These are phyloP conservation scores for Limtongia smithiae DNA, from an alignment of 805 yeast genomes.

Conservation along the genomic window DNA sequence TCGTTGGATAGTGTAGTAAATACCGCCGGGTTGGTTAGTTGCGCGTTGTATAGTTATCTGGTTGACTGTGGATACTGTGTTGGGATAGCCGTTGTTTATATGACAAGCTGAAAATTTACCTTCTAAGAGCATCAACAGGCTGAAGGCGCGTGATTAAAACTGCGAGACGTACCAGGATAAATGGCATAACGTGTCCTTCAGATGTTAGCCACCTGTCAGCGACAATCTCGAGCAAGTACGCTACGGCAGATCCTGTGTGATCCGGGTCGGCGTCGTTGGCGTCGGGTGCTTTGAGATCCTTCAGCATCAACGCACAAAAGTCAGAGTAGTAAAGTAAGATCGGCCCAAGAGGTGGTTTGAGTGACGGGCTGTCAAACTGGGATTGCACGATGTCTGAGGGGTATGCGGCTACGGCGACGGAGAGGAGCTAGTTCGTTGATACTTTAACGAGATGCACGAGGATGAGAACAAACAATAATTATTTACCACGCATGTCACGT, in stretches of 20 bases:
- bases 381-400: constrained; percentile 13
- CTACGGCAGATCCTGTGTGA: too few species aligned
- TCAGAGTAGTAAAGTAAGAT: constrained; percentile 11
- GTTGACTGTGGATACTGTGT: constrained; percentile 18
- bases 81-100: too few species aligned
- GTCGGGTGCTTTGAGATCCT: neutral
- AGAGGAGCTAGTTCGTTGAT: constrained; percentile 2
- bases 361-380: constrained; percentile 9
- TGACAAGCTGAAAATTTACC: constrained; percentile 1
- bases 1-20: too few species aligned
- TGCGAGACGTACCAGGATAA: constrained; percentile 1
- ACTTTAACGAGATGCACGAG: neutral
- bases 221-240: constrained; percentile 12
- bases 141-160: neutral
- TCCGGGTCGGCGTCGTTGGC: too few species aligned
- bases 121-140: neutral
- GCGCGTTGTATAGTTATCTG: too few species aligned
- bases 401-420: constrained; percentile 5
- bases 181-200: constrained; percentile 8
- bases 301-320: constrained; percentile 11
- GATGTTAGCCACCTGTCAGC: constrained; percentile 13
- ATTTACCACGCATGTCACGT: constrained; percentile 4
- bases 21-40: too few species aligned
- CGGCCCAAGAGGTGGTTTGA: constrained; percentile 21
- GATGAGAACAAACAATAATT: neutral